Evolutionary conservation across 371 early-diverging fungal species (phyloP).

Genomic region (Mortierella sp.): DNA sequence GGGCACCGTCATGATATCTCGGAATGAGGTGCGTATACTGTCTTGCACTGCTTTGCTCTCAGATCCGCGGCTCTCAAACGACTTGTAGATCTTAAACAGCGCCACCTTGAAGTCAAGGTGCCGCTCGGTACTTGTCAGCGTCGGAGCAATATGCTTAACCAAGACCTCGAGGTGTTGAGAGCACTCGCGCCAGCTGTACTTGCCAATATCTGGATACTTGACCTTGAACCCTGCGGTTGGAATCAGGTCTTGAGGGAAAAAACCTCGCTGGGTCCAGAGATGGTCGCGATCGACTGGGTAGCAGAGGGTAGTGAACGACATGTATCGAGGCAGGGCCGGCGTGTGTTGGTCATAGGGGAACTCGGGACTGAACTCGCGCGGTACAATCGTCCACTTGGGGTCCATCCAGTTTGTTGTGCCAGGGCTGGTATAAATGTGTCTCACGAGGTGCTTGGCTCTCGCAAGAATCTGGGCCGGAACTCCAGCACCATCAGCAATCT

Average conservation of each 20-base stretch:
- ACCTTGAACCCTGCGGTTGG: not conserved
- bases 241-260: not conserved
- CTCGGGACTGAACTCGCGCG: not conserved
- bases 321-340: not conserved
- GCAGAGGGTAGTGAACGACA: not conserved
- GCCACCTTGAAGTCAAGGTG: not conserved
- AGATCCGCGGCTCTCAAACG: not conserved
- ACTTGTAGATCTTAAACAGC: not conserved
- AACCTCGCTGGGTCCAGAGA: not conserved
- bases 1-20: not conserved
- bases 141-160: not conserved
- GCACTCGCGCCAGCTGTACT: not conserved
- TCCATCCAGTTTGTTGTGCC: not conserved
- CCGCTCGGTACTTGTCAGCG: not conserved
- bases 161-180: constrained; percentile 3
- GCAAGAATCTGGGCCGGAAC: not conserved
- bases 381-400: not conserved
- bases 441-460: not conserved
- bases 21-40: not conserved
- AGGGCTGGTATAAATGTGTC: not conserved
- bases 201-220: not conserved
- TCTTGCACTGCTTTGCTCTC: not conserved
- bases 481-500: not conserved
- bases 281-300: not conserved
- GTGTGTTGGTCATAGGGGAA: not conserved